A percentile compares a stretch with the other conserved stretches of the same genome.
Conservation (phyloP, 2,329 filamentous ascomycete species). For the Claviceps fusiformis region DNA sequence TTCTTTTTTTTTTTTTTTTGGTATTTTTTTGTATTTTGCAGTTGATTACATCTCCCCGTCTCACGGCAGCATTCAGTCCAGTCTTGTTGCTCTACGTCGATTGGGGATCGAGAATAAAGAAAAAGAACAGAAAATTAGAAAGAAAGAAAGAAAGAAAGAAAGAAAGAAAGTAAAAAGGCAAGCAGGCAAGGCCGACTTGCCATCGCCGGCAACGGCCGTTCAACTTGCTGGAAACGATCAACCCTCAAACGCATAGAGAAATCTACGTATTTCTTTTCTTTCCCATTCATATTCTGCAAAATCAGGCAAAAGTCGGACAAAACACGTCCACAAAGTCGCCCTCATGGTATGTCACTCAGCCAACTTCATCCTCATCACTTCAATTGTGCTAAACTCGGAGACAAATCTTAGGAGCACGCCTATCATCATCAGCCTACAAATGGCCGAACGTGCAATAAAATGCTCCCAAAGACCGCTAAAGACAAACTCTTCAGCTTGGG, state of each 20-base stretch:
- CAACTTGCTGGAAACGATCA: background rate
- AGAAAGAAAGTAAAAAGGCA: constrained; percentile 3
- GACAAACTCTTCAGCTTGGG: constrained; percentile 50
- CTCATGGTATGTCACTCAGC: constrained; percentile 2
- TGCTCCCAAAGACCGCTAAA: constrained; percentile 37
- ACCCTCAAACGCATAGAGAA: background rate
- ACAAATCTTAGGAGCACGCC: constrained; percentile 20
- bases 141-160: background rate
- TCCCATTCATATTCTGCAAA: background rate
- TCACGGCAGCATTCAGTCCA: constrained; percentile 11
- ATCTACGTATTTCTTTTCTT: background rate
- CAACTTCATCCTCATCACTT: background rate
- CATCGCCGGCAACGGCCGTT: constrained; percentile 25
- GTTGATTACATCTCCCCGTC: constrained; percentile 6
- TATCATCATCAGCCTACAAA: constrained; percentile 21
- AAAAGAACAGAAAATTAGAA: background rate
- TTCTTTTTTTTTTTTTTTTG: background rate
- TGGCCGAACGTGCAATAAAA: constrained; percentile 30
- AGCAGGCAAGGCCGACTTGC: constrained; percentile 6
- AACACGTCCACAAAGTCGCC: background rate
- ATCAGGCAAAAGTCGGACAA: background rate
- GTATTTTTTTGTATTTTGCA: background rate
- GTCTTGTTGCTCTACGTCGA: background rate
- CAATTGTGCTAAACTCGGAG: background rate
- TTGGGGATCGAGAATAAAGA: background rate